Base-by-base conservation (phyloP, 352 stramenopile genomes). In the Pythium biforme region DNA sequence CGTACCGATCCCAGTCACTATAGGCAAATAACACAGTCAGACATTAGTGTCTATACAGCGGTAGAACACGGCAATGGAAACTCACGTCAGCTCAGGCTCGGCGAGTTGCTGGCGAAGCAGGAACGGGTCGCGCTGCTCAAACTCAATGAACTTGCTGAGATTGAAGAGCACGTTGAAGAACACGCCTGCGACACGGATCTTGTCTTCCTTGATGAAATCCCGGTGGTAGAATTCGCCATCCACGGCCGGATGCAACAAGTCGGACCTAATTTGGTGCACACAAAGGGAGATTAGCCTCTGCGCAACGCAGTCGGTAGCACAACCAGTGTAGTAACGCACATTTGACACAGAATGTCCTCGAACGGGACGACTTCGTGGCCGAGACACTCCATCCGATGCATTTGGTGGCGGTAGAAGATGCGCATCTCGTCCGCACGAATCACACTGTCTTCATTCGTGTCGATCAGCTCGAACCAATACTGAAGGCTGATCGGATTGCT, bases 141-240 rank as follows among this genome's bases (percentile, higher is more conserved):
- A 99, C 59, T 96, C 87, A 46, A 99, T 97, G 59, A 99, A 99
- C 73, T 99, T 99, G 90, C 97, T 99, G 39, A 99, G 78, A 76
- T 99, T 99, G 84, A 99, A 99, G 23, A 99, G 81, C 33, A 98
- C 97, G 79, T 99, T 98, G 79, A 99, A 99, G 49, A 99, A 93
- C 25, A 98, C 96, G 22, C 97, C 97, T 0, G 94, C 95, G 22
- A 99, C 73, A 34, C 86, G 85, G 53, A 95, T 94, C 69, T 93
- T 94, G 73, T 95, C 86, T 17, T 83, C 73, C n/a, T 83, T 83
- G 40, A 88, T 80, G 34, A 95, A 90, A 37, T 95, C 86, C 22
- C 75, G 73, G 60, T 88, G 80, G 41, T 80, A 82, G 51, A 95
- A 95, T 57, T 92, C 84, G 59, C 86, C 86, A 48, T 95, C 86